Evolutionary conservation across 768 basidiomycete genomes (phyloP).

Genomic region (Scleroderma citrinum): DNA sequence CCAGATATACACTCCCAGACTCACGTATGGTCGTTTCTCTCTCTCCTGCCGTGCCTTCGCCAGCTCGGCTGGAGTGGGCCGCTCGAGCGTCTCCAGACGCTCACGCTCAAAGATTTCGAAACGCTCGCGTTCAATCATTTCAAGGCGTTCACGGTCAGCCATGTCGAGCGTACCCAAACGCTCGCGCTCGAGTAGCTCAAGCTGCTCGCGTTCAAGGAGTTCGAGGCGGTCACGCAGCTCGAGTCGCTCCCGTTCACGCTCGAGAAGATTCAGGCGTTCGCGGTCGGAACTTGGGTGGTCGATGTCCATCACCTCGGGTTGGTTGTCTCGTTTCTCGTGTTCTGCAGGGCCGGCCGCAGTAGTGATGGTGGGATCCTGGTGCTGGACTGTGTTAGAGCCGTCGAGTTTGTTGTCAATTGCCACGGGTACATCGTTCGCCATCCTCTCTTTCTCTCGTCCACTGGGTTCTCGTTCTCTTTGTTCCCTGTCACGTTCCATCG

Average conservation of each 20-base stretch:
- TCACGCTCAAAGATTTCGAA: conserved; percentile 26
- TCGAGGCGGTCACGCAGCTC: conserved; percentile 21
- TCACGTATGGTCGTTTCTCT: conserved; percentile 24
- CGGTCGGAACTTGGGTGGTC: conserved; percentile 19
- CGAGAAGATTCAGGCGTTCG: conserved; percentile 15
- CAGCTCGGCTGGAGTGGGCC: conserved; percentile 29
- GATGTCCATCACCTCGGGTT: conserved; percentile 18
- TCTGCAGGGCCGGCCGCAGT: conserved; percentile 3
- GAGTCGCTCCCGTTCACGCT: conserved; percentile 20
- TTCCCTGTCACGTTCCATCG: conserved; percentile 18
- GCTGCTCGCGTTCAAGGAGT: conserved; percentile 28
- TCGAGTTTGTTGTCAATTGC: not conserved
- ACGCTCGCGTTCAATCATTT: conserved; percentile 23
- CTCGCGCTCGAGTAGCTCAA: conserved; percentile 26
- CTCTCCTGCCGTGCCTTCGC: conserved; percentile 26
- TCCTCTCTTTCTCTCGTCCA: conserved; percentile 19
- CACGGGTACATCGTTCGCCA: not conserved
- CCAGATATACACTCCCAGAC: conserved; percentile 26
- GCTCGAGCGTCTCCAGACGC: conserved; percentile 26
- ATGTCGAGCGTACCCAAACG: conserved; percentile 23
- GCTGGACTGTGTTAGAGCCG: not conserved
- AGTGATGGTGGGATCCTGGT: not conserved
- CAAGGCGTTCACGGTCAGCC: conserved; percentile 25
- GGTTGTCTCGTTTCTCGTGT: conserved; percentile 18
- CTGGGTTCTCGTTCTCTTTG: conserved; percentile 10